Evolutionary conservation across 257 asterid species (phyloP).

Genomic region (Nicotiana tomentosiformis): DNA sequence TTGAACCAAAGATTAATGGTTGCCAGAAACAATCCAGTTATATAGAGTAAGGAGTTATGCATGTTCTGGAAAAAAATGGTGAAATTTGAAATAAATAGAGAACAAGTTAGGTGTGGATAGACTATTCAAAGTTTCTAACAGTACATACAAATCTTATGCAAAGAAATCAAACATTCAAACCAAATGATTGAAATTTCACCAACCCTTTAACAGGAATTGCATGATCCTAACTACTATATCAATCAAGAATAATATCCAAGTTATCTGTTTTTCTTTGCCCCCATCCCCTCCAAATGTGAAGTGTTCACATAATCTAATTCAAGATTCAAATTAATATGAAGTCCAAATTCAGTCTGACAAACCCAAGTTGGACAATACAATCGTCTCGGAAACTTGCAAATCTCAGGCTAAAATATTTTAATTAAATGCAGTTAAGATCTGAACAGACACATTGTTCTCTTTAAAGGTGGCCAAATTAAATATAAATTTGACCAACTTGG

Average conservation of each 20-base stretch:
- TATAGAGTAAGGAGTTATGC: not conserved
- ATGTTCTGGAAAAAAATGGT: not conserved
- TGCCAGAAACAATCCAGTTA: not conserved
- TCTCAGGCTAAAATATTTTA: not conserved
- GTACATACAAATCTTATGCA: conserved; percentile 38
- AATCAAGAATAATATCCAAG: not conserved
- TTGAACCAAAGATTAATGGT: not conserved
- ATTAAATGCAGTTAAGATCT: not conserved
- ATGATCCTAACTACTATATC: conserved; percentile 32
- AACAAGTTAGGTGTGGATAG: conserved; percentile 27
- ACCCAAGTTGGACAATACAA: not conserved
- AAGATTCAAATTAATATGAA: not conserved
- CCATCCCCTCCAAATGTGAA: not conserved
- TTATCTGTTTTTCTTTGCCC: not conserved
- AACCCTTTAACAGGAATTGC: conserved; percentile 44
- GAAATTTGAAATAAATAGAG: conserved; percentile 16
- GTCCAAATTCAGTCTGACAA: not conserved
- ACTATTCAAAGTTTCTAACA: conserved; percentile 40
- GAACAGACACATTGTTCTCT: not conserved
- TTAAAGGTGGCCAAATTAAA: conserved; percentile 1
- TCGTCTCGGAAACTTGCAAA: conserved; percentile 8
- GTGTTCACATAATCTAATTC: not conserved
- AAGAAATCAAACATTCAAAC: conserved; percentile 29
- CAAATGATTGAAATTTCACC: conserved; percentile 58
- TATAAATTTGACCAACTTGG: not conserved